Percentiles rank a stretch among this genome's conserved stretches.
Evolutionary conservation across 768 basidiomycete species (phyloP).

Genomic region (Solioccasus polychromus): DNA sequence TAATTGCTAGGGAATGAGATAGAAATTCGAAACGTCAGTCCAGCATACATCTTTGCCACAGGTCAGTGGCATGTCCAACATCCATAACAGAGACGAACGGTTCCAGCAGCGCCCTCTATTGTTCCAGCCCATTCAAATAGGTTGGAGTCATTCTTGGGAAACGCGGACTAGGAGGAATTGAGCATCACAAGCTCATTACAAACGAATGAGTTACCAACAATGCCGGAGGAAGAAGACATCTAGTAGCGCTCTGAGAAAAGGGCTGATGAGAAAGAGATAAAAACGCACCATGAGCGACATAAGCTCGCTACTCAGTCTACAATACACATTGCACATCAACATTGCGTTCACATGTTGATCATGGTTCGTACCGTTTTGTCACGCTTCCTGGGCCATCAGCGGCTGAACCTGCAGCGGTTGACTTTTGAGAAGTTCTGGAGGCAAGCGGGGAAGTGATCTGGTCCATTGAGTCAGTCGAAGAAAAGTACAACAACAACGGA

Average conservation of each 20-base stretch:
- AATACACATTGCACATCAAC: constrained; percentile 3
- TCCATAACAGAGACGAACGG: constrained; percentile 34
- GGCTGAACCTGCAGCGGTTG: constrained; percentile 48
- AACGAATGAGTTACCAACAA: constrained; percentile 47
- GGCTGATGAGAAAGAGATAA: not conserved
- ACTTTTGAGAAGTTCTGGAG: constrained; percentile 56
- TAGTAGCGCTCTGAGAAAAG: constrained; percentile 28
- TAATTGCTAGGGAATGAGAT: constrained; percentile 87
- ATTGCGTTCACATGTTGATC: not conserved
- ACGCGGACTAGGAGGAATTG: constrained; percentile 64
- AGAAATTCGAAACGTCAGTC: constrained; percentile 76
- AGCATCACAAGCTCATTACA: not conserved
- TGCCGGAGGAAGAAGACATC: constrained; percentile 90
- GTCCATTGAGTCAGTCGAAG: constrained; percentile 53
- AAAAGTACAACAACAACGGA: constrained; percentile 8
- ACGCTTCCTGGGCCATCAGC: constrained; percentile 71
- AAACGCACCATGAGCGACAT: constrained; percentile 83
- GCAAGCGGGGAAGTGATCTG: constrained; percentile 64
- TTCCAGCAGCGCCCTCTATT: constrained; percentile 77
- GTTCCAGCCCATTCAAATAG: constrained; percentile 90
- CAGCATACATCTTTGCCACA: constrained; percentile 63
- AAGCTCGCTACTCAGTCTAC: constrained; percentile 77
- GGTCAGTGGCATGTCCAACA: constrained; percentile 2
- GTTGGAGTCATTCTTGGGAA: constrained; percentile 83
- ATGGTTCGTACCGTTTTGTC: constrained; percentile 67